A percentile compares a stretch with the other conserved stretches of the same genome.
phyloP scores from a whole-genome alignment of 2,329 filamentous ascomycete species.

The Seiridium cupressi region DNA sequence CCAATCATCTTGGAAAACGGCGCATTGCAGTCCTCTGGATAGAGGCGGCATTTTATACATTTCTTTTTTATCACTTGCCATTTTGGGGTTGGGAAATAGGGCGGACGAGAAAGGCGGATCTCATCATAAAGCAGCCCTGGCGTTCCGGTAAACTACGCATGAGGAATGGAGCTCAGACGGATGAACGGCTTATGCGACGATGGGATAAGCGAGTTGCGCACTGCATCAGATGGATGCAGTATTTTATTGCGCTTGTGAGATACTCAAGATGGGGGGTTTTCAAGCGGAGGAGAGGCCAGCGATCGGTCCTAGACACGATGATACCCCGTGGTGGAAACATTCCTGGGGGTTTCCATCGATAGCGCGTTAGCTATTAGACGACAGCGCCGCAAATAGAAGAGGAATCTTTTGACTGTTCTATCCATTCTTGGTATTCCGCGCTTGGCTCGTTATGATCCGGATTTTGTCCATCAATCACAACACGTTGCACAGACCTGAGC shows the following conservation, averaged over 20 bases:
- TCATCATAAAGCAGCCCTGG: conserved; percentile 10
- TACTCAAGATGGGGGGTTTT: background rate
- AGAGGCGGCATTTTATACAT: conserved; percentile 4
- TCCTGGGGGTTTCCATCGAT: background rate
- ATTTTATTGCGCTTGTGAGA: conserved; percentile 1
- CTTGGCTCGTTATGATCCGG: background rate
- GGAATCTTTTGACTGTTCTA: background rate
- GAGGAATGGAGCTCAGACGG: conserved; percentile 7
- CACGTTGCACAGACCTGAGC: background rate
- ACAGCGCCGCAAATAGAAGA: conserved; percentile 8
- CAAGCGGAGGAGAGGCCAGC: conserved; percentile 4
- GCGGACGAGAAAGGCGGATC: conserved; percentile 6
- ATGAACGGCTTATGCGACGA: conserved; percentile 8
- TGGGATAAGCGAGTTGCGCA: conserved; percentile 5
- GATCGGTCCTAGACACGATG: conserved; percentile 6
- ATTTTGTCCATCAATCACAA: background rate
- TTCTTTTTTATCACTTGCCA: background rate
- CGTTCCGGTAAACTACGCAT: conserved; percentile 10
- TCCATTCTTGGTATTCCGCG: background rate
- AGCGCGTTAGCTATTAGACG: conserved; percentile 7
- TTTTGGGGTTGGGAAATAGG: conserved; percentile 3
- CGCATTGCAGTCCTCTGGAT: conserved; percentile 5
- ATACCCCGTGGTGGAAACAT: background rate
- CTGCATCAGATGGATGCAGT: background rate
- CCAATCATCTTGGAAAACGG: conserved; percentile 6